Evolutionary conservation across 2,329 filamentous ascomycete species (phyloP).

Genomic region (Hirsutella rhossiliensis): DNA sequence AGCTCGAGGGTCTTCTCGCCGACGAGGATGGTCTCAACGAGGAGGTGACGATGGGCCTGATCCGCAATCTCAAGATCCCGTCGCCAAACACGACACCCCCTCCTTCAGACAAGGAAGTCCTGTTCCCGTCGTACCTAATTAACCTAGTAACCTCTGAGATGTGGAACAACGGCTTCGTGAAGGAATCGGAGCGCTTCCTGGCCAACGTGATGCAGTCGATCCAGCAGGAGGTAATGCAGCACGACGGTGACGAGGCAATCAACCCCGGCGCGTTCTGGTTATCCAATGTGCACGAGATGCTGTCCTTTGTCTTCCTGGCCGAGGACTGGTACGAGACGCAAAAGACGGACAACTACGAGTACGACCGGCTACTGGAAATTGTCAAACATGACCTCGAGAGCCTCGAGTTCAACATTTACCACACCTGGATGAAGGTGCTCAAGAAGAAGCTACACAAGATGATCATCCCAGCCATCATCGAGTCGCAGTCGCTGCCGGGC

Average conservation of each 20-base stretch:
- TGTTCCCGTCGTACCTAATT: conserved; percentile 98
- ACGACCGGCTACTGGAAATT: conserved; percentile 92
- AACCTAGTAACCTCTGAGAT: conserved; percentile 98
- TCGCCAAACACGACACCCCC: conserved; percentile 75
- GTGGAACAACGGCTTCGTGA: conserved; percentile 99
- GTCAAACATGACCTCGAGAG: conserved; percentile 98
- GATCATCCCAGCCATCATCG: conserved; percentile 98
- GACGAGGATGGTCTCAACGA: conserved; percentile 95
- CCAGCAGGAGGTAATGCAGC: conserved; percentile 98
- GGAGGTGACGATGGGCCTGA: conserved; percentile 91
- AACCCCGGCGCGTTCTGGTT: conserved; percentile 98
- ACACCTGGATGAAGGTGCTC: conserved; percentile 99
- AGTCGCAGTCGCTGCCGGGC: conserved; percentile 93
- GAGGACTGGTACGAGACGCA: conserved; percentile 99
- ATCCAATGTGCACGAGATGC: conserved; percentile 98
- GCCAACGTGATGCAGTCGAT: conserved; percentile 99
- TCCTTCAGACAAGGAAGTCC: conserved; percentile 93
- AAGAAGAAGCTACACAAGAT: conserved; percentile 99
- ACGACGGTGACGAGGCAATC: conserved; percentile 93
- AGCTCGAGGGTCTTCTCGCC: conserved; percentile 84
- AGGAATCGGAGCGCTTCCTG: conserved; percentile 96
- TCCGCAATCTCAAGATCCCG: conserved; percentile 93
- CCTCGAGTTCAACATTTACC: conserved; percentile 99
- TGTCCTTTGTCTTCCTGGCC: conserved; percentile 96
- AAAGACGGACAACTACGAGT: conserved; percentile 98